These are phyloP conservation scores for Colletotrichum eleusines DNA, from an alignment of 2,329 filamentous ascomycete genomes.

Conservation along the genomic window DNA sequence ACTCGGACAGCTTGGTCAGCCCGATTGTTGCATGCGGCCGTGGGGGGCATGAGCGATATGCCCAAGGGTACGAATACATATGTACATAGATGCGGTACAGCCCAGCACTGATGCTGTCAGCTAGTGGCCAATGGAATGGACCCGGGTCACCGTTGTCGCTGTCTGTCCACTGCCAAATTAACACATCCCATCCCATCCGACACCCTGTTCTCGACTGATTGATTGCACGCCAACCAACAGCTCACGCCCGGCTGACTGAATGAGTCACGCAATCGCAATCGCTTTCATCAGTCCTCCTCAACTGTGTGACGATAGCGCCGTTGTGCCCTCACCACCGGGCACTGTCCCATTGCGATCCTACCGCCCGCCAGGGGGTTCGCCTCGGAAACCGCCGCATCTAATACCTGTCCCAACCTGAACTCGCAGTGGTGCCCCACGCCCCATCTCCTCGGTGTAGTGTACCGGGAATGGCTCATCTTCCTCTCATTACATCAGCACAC, in stretches of 20 bases:
- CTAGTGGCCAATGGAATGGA: neutral
- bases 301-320: constrained; percentile 27
- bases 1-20: constrained; percentile 36
- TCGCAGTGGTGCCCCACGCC: constrained; percentile 8
- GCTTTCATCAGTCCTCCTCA: constrained; percentile 27
- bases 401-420: neutral
- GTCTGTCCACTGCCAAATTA: neutral
- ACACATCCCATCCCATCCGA: neutral
- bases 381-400: constrained; percentile 34
- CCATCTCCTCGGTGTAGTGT: constrained; percentile 14
- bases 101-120: neutral
- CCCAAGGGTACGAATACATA: neutral
- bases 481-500: constrained; percentile 18
- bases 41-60: constrained; percentile 30
- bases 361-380: constrained; percentile 13
- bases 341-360: constrained; percentile 20
- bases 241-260: constrained; percentile 5
- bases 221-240: neutral
- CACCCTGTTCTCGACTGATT: neutral
- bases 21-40: constrained; percentile 35
- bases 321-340: constrained; percentile 11
- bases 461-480: constrained; percentile 5
- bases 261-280: constrained; percentile 6
- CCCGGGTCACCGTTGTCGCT: neutral
- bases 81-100: neutral